Evolutionary conservation across 805 yeast genomes (phyloP).

Genomic region (Candida vartiovaarae): DNA sequence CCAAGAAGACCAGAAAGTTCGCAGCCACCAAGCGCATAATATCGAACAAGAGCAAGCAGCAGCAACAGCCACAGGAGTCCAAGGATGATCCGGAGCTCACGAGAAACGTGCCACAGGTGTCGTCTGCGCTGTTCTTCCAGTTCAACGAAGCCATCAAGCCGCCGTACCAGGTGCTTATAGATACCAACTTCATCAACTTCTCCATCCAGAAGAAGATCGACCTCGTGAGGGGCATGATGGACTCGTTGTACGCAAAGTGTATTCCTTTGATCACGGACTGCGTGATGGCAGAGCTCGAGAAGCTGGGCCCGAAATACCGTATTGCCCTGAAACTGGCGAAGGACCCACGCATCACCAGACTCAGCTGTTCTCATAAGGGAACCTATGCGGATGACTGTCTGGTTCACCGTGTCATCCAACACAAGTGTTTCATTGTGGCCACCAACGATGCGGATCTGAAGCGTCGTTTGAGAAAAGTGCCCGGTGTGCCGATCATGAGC

Average conservation of each 20-base stretch:
- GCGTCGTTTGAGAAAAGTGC: slow-evolving; percentile 89
- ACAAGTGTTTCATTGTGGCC: slow-evolving; percentile 95
- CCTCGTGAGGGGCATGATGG: slow-evolving; percentile 96
- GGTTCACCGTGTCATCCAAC: slow-evolving; percentile 89
- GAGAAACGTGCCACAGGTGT: slow-evolving; percentile 81
- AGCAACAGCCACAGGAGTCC: slow-evolving; percentile 32
- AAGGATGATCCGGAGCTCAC: slow-evolving; percentile 73
- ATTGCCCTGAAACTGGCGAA: slow-evolving; percentile 89
- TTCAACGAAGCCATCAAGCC: slow-evolving; percentile 92
- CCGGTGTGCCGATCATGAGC: slow-evolving; percentile 95
- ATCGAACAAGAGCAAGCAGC: slow-evolving; percentile 56
- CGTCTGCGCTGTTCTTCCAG: slow-evolving; percentile 92
- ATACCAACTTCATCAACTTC: slow-evolving; percentile 95
- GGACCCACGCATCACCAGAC: slow-evolving; percentile 84
- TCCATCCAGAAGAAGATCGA: slow-evolving; percentile 95
- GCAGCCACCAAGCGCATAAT: slow-evolving; percentile 85
- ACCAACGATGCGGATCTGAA: slow-evolving; percentile 97
- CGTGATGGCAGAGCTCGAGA: slow-evolving; percentile 96
- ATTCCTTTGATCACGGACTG: slow-evolving; percentile 95
- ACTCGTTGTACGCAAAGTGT: slow-evolving; percentile 87
- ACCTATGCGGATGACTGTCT: slow-evolving; percentile 98
- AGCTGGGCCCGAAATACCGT: slow-evolving; percentile 89
- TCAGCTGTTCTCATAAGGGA: slow-evolving; percentile 89
- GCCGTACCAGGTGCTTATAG: slow-evolving; percentile 94
- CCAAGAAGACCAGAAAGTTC: slow-evolving; percentile 93